A percentile compares a stretch with the other conserved stretches of the same genome.
Conservation (phyloP, 139 green algal species). For the Chlamydomonas schloesseri region DNA sequence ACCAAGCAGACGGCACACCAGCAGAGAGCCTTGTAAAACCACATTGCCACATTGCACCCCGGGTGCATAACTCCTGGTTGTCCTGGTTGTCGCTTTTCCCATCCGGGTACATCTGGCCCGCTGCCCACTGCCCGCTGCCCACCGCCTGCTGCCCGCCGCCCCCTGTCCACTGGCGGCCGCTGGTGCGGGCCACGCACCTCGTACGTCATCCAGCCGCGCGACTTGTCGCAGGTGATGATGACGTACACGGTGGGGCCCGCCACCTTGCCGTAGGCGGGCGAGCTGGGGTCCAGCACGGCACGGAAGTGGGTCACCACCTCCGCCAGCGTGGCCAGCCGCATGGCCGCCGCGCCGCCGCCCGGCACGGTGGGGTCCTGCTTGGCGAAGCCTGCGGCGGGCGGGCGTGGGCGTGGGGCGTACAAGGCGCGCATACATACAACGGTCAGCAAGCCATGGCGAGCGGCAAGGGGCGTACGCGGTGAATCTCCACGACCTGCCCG, state of each 20-base stretch:
- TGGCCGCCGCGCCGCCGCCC: neutral
- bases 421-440: no score
- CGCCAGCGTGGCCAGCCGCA: neutral
- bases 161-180: no score
- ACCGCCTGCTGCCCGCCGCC: no score
- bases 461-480: no score
- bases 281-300: constrained; percentile 4
- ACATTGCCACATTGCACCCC: no score
- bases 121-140: no score
- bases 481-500: no score
- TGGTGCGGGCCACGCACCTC: constrained; percentile 2
- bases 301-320: constrained; percentile 37
- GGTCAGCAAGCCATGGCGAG: no score
- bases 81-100: no score
- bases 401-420: neutral
- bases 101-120: no score
- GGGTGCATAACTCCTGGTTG: no score
- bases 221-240: constrained; percentile 42
- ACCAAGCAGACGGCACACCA: neutral
- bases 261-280: neutral
- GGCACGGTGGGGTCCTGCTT: neutral
- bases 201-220: constrained; percentile 39
- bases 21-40: neutral
- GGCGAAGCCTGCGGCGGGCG: constrained; percentile 3
- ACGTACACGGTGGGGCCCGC: constrained; percentile 9